phyloP scores from a whole-genome alignment of 129 eudicot species.

The Flaveria trinervia region DNA sequence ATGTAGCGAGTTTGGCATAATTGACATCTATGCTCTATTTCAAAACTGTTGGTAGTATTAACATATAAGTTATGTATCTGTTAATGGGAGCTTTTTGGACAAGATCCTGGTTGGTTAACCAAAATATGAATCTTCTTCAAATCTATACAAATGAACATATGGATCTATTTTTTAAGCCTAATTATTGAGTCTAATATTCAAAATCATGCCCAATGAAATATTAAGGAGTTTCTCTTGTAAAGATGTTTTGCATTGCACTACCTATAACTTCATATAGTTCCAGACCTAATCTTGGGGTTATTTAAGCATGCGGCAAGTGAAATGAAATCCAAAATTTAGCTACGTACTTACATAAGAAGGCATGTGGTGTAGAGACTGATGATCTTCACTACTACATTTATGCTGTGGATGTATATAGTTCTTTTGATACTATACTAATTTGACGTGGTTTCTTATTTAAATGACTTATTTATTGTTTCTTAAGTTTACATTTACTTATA shows the following conservation, averaged over 20 bases:
- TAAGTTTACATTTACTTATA: not conserved
- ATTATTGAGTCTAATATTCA: not conserved
- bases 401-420: not conserved
- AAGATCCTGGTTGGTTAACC: constrained; percentile 4
- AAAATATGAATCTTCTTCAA: not conserved
- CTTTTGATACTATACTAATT: not conserved
- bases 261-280: not conserved
- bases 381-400: not conserved
- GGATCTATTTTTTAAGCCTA: not conserved
- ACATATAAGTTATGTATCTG: not conserved
- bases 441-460: not conserved
- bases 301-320: not conserved
- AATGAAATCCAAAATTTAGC: not conserved
- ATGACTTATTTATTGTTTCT: too few species aligned
- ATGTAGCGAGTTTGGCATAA: not conserved
- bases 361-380: not conserved
- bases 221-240: not conserved
- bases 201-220: not conserved
- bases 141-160: not conserved
- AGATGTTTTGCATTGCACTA: not conserved
- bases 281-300: not conserved
- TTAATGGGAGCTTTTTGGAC: not conserved
- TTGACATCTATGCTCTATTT: not conserved
- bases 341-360: not conserved
- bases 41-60: not conserved